Evolutionary conservation across 2,329 filamentous ascomycete species (phyloP).

Genomic region (Fusarium buxicola): DNA sequence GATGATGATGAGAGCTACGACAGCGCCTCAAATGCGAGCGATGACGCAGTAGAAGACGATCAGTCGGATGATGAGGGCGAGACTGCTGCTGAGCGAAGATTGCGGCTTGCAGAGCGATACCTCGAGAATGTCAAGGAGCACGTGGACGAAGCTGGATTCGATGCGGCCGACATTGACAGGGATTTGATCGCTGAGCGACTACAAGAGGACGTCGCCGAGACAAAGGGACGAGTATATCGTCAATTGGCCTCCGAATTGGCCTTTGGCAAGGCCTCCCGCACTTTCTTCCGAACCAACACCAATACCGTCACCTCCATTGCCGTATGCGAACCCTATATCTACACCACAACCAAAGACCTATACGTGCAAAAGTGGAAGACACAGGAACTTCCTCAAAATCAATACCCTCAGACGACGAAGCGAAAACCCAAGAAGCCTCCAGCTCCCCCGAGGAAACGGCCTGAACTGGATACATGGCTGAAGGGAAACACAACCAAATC

Average conservation of each 20-base stretch:
- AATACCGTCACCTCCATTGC: constrained; percentile 83
- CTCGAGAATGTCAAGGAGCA: constrained; percentile 89
- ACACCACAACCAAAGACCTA: constrained; percentile 89
- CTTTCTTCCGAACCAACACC: constrained; percentile 82
- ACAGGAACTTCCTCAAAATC: constrained; percentile 71
- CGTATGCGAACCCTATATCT: constrained; percentile 81
- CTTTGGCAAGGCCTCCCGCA: constrained; percentile 74
- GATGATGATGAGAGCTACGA: constrained; percentile 68
- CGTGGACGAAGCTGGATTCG: constrained; percentile 84
- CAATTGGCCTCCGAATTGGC: constrained; percentile 79
- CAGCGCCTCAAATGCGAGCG: constrained; percentile 57
- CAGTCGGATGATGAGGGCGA: constrained; percentile 81
- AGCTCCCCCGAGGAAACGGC: constrained; percentile 70
- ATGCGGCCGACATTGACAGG: constrained; percentile 91
- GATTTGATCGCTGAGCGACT: constrained; percentile 92
- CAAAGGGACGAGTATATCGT: constrained; percentile 89
- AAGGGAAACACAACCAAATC: constrained; percentile 71
- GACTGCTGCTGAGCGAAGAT: constrained; percentile 87
- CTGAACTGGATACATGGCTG: constrained; percentile 70
- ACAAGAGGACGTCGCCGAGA: constrained; percentile 91
- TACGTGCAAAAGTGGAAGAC: constrained; percentile 91
- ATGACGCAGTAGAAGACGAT: constrained; percentile 58
- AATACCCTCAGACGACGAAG: constrained; percentile 69
- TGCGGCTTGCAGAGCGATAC: constrained; percentile 91
- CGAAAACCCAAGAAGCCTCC: constrained; percentile 69